phyloP scores from a whole-genome alignment of 2,329 filamentous ascomycete species.

The Botrytis elliptica region DNA sequence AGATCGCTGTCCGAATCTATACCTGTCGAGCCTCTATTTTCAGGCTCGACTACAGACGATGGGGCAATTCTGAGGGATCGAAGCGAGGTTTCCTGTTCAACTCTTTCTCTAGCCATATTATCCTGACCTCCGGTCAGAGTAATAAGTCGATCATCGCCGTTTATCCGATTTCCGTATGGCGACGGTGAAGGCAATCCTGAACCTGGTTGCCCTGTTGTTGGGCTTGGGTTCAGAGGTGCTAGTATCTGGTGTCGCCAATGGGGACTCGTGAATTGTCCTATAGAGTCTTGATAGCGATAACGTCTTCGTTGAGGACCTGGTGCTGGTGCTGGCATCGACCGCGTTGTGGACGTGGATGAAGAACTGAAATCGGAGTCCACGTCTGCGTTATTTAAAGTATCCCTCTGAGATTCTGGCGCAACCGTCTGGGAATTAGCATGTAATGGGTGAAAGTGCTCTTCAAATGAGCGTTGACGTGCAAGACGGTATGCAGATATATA shows the following conservation, averaged over 20 bases:
- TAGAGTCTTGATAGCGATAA: background rate
- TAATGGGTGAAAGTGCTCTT: background rate
- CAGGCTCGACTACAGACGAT: background rate
- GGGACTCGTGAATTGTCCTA: background rate
- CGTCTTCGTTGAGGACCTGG: background rate
- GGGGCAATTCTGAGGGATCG: accelerated
- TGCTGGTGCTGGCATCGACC: background rate
- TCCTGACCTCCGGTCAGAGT: background rate
- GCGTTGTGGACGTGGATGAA: background rate
- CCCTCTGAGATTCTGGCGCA: background rate
- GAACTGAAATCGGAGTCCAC: background rate
- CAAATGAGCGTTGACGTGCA: background rate
- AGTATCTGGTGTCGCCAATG: background rate
- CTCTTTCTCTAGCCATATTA: background rate
- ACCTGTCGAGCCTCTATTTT: background rate
- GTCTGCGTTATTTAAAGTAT: accelerated
- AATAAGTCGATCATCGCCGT: background rate
- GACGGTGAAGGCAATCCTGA: background rate
- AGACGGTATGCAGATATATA: background rate
- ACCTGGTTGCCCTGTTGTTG: background rate
- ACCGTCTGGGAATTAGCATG: accelerated
- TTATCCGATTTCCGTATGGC: background rate
- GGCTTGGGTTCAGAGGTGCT: no score
- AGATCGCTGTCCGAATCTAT: background rate
- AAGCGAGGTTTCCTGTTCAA: background rate